phyloP scores from a whole-genome alignment of 2,329 filamentous ascomycete genomes.

The Escovopsis weberi region DNA sequence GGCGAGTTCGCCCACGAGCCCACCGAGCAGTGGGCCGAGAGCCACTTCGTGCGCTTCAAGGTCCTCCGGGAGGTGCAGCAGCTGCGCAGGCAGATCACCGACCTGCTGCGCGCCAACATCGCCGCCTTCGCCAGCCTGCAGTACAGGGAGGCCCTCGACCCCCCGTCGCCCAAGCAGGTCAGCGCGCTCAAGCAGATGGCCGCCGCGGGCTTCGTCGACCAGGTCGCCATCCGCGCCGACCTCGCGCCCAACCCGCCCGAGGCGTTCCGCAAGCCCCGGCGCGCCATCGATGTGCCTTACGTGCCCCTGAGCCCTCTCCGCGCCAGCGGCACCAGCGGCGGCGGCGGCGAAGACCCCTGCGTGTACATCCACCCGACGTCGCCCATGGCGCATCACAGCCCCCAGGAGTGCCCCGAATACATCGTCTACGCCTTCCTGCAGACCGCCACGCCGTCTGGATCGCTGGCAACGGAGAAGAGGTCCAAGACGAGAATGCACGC shows the following conservation, averaged over 20 bases:
- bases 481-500: slow-evolving; percentile 78
- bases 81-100: slow-evolving; percentile 68
- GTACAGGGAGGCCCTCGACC: slow-evolving; percentile 41
- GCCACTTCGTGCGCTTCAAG: slow-evolving; percentile 78
- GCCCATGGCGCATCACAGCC: slow-evolving; percentile 54
- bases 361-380: slow-evolving; percentile 86
- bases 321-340: slow-evolving; percentile 11
- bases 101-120: slow-evolving; percentile 64
- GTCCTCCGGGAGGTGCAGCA: slow-evolving; percentile 75
- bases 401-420: slow-evolving; percentile 69
- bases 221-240: slow-evolving; percentile 84
- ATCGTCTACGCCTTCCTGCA: slow-evolving; percentile 81
- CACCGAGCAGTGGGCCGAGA: slow-evolving; percentile 59
- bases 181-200: slow-evolving; percentile 80
- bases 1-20: slow-evolving; percentile 71
- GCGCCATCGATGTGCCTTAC: slow-evolving; percentile 89
- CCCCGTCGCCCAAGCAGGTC: slow-evolving; percentile 52
- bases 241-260: slow-evolving; percentile 61
- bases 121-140: slow-evolving; percentile 45
- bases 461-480: slow-evolving; percentile 34
- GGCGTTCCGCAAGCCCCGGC: slow-evolving; percentile 51
- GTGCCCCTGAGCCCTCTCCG: slow-evolving; percentile 64
- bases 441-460: slow-evolving; percentile 38
- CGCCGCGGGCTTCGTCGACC: slow-evolving; percentile 84
- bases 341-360: slow-evolving; percentile 39